Evolutionary conservation across 257 asterid genomes (phyloP).

Genomic region (Mitragyna speciosa): DNA sequence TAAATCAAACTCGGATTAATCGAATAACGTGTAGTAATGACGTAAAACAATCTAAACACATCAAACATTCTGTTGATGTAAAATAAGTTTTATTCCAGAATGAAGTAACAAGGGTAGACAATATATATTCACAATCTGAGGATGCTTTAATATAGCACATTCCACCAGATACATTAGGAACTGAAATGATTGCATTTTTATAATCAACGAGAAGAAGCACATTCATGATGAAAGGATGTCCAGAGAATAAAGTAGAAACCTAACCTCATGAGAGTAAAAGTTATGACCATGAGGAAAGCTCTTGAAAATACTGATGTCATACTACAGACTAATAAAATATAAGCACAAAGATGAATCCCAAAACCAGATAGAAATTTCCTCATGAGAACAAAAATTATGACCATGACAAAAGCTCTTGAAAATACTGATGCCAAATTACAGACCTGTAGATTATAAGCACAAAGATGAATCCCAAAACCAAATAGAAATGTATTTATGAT

Average conservation of each 20-base stretch:
- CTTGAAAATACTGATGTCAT: neutral
- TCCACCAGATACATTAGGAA: neutral
- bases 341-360: neutral
- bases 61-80: neutral
- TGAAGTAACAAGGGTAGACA: neutral
- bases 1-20: neutral
- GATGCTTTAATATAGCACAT: neutral
- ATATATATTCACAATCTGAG: neutral
- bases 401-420: neutral
- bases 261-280: neutral
- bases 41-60: neutral
- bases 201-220: no score
- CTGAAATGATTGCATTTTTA: neutral
- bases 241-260: neutral
- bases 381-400: neutral
- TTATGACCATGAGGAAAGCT: neutral
- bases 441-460: neutral
- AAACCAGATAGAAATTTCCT: no score
- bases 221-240: neutral
- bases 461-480: neutral
- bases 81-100: neutral
- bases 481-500: neutral
- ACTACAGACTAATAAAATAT: neutral
- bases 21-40: neutral
- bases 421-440: neutral